Evolutionary conservation across 176 grass and related monocot species (phyloP).

Genomic region (Eremochloa ophiuroides): DNA sequence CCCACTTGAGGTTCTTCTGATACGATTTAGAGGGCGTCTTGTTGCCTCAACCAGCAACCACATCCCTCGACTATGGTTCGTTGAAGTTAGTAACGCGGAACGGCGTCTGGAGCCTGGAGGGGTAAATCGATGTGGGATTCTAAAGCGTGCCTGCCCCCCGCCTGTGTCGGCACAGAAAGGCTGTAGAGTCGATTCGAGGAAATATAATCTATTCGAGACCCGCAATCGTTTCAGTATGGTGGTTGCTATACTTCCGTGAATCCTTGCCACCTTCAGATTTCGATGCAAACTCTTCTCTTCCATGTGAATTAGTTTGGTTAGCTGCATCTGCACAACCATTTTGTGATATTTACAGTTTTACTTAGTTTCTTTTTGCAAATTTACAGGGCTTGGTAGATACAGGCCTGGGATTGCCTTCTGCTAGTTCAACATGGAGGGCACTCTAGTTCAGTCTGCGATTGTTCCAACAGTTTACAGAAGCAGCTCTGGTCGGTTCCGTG

Average conservation of each 20-base stretch:
- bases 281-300: not conserved
- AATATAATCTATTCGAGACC: not conserved
- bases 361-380: not conserved
- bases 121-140: not conserved
- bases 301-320: not conserved
- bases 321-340: not conserved
- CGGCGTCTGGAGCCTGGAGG: not conserved
- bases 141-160: not conserved
- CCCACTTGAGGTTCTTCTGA: not conserved
- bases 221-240: not conserved
- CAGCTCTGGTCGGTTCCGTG: conserved; percentile 21
- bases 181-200: not conserved
- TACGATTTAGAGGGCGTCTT: not conserved
- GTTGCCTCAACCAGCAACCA: not conserved
- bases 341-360: not conserved
- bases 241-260: not conserved
- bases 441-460: conserved; percentile 72
- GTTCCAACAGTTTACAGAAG: conserved; percentile 44
- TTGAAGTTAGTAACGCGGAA: not conserved
- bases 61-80: not conserved
- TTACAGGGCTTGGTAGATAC: conserved; percentile 25
- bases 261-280: not conserved
- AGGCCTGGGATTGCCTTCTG: not conserved
- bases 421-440: conserved; percentile 56
- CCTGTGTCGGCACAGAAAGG: not conserved